Evolutionary conservation across 768 basidiomycete genomes (phyloP), one percentile per base, ranked within the genome.

Genomic region (Tulasnella sp.): DNA sequence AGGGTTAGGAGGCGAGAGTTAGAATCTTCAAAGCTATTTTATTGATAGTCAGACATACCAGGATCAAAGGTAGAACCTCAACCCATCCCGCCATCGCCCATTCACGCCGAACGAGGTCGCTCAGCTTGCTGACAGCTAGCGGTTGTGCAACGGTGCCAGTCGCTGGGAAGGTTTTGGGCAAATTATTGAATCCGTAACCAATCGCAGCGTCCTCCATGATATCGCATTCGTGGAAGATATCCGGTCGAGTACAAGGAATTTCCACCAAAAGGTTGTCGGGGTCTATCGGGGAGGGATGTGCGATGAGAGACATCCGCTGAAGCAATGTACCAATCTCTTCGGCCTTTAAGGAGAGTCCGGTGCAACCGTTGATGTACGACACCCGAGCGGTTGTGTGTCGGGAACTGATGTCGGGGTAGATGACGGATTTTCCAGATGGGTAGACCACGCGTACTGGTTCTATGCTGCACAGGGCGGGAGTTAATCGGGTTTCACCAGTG

Each of bases 201-300:
- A 99, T 89, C 9, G 96, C 96, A 1, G 86, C 91, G 63, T 99
- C 96, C 69, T 99, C 96, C 84, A 99, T 87, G 68, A 98, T 80
- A 69, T 99, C 96, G 67, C 93, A 96, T 70, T 98, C 92, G 69
- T 99, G 96, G 56, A 99, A 74, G 64, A 99, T 97, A 68, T 99
- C 96, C 1, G 96, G 92, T 38, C 96, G 82, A n/a, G 92, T 97
- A n/a, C 87, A 77, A 3, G 96, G 94, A 49, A 99, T 78, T 31
- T 80, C 73, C 25, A 98, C 84, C 17, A 77, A 66, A 44, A 99
- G 75, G 65, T 81, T 78, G 66, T 97, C 92, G 0, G 68, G 49
- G n/a, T 71, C 74, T 25, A 72, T 69, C 1, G 78, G 59, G 2
- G 84, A 83, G 24, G 80, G 71, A 19, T 72, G 66, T 0, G 83